phyloP scores from a whole-genome alignment of 176 grass and related monocot species.

The Lolium perenne region DNA sequence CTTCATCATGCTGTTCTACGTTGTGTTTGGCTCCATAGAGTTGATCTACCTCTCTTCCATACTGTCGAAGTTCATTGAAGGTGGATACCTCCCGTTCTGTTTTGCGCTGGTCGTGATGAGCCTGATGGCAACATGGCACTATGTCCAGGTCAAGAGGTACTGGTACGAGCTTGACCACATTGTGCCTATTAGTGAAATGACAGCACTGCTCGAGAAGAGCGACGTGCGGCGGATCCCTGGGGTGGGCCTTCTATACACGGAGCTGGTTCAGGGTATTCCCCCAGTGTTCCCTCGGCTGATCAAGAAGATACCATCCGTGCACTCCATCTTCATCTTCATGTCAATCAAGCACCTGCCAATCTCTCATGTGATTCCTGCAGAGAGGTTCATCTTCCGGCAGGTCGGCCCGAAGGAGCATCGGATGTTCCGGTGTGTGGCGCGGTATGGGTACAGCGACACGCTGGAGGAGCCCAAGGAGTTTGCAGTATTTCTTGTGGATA shows the following conservation, averaged over 20 bases:
- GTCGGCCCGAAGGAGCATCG: slow-evolving; percentile 51
- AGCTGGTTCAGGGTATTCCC: slow-evolving; percentile 72
- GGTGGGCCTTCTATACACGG: slow-evolving; percentile 69
- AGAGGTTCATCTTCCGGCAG: slow-evolving; percentile 67
- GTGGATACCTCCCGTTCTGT: slow-evolving; percentile 67
- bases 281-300: slow-evolving; percentile 73
- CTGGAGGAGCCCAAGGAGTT: slow-evolving; percentile 61
- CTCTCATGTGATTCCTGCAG: slow-evolving; percentile 45
- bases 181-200: slow-evolving; percentile 29
- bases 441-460: slow-evolving; percentile 66
- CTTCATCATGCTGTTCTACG: slow-evolving; percentile 57
- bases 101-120: slow-evolving; percentile 55
- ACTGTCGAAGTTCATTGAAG: slow-evolving; percentile 69
- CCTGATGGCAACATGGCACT: slow-evolving; percentile 66
- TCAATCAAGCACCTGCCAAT: slow-evolving; percentile 78
- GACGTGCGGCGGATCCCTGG: slow-evolving; percentile 49
- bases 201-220: slow-evolving; percentile 34
- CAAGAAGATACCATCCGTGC: slow-evolving; percentile 66
- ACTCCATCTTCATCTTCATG: slow-evolving; percentile 68
- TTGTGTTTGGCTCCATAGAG: slow-evolving; percentile 53
- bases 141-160: slow-evolving; percentile 57
- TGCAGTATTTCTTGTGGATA: slow-evolving; percentile 57
- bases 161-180: slow-evolving; percentile 54
- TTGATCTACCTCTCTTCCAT: slow-evolving; percentile 66
- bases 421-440: slow-evolving; percentile 70